These are phyloP conservation scores for Anisodus tanguticus DNA, from an alignment of 257 asterid genomes.

Conservation along the genomic window DNA sequence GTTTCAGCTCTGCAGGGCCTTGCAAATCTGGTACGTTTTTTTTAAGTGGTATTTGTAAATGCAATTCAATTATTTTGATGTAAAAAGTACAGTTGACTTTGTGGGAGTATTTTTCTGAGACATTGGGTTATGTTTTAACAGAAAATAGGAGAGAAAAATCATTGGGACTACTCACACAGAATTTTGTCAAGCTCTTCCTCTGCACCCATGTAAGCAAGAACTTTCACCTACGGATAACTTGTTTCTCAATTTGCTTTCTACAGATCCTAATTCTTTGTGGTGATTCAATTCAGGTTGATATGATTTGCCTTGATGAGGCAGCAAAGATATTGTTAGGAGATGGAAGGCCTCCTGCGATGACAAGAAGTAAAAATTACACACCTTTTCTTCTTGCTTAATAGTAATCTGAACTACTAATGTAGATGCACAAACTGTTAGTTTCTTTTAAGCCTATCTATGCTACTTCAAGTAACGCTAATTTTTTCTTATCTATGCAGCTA, in stretches of 20 bases:
- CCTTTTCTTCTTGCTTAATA: not conserved
- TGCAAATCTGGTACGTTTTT: slow-evolving; percentile 50
- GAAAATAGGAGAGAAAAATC: slow-evolving; percentile 95
- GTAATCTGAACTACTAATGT: not conserved
- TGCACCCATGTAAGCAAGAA: slow-evolving; percentile 75
- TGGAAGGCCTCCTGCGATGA: slow-evolving; percentile 83
- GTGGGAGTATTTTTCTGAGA: not conserved
- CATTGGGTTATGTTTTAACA: slow-evolving; percentile 34
- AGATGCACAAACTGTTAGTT: not conserved
- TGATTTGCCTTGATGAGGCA: slow-evolving; percentile 96
- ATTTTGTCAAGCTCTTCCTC: slow-evolving; percentile 89
- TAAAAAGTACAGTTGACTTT: not conserved
- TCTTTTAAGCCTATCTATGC: not conserved
- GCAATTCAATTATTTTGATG: slow-evolving; percentile 2
- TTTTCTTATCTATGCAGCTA: slow-evolving; percentile 62
- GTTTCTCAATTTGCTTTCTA: slow-evolving; percentile 20
- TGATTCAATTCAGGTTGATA: slow-evolving; percentile 60
- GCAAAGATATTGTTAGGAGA: slow-evolving; percentile 90
- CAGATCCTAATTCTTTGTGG: slow-evolving; percentile 11
- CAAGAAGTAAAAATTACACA: slow-evolving; percentile 64
- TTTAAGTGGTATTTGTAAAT: not conserved
- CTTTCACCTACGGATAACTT: not conserved
- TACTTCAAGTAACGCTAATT: slow-evolving; percentile 24
- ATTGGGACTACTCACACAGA: slow-evolving; percentile 92
- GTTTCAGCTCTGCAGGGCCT: slow-evolving; percentile 43